A percentile compares a stretch with the other conserved stretches of the same genome.
These are phyloP conservation scores for Hymenoscyphus infarciens DNA, from an alignment of 2,329 filamentous ascomycete genomes.

Conservation along the genomic window DNA sequence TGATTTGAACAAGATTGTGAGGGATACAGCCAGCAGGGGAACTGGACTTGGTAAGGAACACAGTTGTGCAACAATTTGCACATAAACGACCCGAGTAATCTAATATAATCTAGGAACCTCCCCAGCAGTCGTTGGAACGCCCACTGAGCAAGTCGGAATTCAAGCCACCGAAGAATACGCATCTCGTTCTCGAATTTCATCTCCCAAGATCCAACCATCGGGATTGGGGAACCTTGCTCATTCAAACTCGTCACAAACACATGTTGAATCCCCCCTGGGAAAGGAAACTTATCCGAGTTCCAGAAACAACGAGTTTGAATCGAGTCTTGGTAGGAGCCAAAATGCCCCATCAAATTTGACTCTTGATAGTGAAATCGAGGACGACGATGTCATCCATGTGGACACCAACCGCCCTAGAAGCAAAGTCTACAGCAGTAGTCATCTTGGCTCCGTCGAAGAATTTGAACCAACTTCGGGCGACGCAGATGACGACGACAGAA, in stretches of 20 bases:
- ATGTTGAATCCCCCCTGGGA: conserved; percentile 38
- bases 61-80: conserved; percentile 23
- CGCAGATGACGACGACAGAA: conserved; percentile 43
- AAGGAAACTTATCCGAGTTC: conserved; percentile 44
- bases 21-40: conserved; percentile 58
- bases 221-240: conserved; percentile 38
- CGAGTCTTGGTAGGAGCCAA: conserved; percentile 39
- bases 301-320: conserved; percentile 29
- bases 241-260: conserved; percentile 43
- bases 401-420: conserved; percentile 52
- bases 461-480: conserved; percentile 43
- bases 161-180: conserved; percentile 81
- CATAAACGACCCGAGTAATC: conserved; percentile 24
- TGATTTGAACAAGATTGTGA: conserved; percentile 86
- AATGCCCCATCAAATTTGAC: conserved; percentile 36
- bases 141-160: conserved; percentile 87
- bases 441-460: conserved; percentile 48
- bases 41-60: conserved; percentile 47
- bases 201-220: conserved; percentile 52
- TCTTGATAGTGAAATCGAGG: conserved; percentile 42
- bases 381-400: conserved; percentile 70
- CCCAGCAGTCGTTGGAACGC: conserved; percentile 64
- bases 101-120: conserved; percentile 55
- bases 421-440: conserved; percentile 40
- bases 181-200: conserved; percentile 70